phyloP scores from a whole-genome alignment of 257 asterid species.

The Solanum chiquidenum region DNA sequence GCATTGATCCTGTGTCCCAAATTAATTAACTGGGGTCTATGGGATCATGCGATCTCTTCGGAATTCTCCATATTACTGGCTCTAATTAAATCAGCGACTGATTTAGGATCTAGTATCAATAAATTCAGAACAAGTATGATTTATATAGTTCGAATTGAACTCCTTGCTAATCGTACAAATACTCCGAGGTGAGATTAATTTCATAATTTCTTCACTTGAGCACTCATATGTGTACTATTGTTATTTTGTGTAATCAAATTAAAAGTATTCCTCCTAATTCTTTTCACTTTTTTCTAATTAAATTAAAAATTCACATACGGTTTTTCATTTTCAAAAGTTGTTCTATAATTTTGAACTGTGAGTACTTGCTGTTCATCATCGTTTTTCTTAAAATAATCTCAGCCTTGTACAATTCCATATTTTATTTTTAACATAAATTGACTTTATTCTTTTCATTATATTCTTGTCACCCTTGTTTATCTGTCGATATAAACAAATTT shows the following conservation, averaged over 20 bases:
- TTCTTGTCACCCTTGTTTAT: background rate
- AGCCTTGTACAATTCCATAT: background rate
- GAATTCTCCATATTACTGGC: slow-evolving; percentile 9
- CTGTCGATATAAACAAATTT: background rate
- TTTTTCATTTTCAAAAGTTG: background rate
- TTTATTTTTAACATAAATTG: background rate
- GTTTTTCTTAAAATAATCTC: background rate
- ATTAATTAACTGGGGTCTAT: background rate
- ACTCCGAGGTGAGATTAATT: background rate
- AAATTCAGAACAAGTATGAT: background rate
- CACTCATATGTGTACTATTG: background rate
- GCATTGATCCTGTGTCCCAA: slow-evolving; percentile 20
- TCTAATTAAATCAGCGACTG: background rate
- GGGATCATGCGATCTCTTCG: slow-evolving; percentile 20
- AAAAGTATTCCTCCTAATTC: background rate
- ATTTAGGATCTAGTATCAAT: background rate
- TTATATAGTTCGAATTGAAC: background rate
- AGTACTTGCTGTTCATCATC: background rate
- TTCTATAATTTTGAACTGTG: background rate
- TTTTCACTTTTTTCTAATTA: background rate
- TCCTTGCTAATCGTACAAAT: background rate
- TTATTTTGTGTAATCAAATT: background rate
- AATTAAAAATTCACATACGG: background rate
- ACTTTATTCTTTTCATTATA: background rate
- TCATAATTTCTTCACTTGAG: background rate